Conservation (phyloP, 192 early-diverging fungal genomes). For the Podila verticillata region DNA sequence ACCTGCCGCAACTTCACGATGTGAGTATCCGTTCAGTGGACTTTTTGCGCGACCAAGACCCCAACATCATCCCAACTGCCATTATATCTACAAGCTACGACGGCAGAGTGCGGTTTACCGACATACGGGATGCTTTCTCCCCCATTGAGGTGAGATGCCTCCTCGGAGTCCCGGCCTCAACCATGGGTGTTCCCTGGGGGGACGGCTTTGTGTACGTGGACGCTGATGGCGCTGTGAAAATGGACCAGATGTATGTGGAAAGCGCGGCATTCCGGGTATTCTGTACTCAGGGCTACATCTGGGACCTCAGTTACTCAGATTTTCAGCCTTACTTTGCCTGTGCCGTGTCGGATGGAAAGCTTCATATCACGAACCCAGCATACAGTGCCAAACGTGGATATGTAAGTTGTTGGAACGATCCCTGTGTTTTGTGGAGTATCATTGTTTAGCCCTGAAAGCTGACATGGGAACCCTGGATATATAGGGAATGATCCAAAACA, state of each 20-base stretch:
- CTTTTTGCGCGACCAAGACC: slow-evolving; percentile 26
- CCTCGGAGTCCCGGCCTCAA: slow-evolving; percentile 20
- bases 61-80: slow-evolving; percentile 14
- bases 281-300: slow-evolving; percentile 34
- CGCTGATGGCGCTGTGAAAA: slow-evolving; percentile 29
- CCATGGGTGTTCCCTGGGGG: slow-evolving; percentile 27
- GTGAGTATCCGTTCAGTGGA: slow-evolving; percentile 36
- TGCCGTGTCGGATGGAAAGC: slow-evolving; percentile 36
- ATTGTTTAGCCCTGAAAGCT: not conserved
- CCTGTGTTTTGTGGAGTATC: not conserved
- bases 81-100: slow-evolving; percentile 37
- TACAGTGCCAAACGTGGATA: slow-evolving; percentile 42
- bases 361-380: slow-evolving; percentile 30
- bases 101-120: slow-evolving; percentile 34
- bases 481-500: slow-evolving; percentile 39
- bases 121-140: slow-evolving; percentile 12
- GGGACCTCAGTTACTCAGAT: slow-evolving; percentile 43
- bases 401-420: slow-evolving; percentile 10
- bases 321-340: slow-evolving; percentile 35
- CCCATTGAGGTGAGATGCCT: slow-evolving; percentile 35
- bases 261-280: slow-evolving; percentile 26
- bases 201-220: slow-evolving; percentile 31
- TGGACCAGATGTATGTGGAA: slow-evolving; percentile 40
- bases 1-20: slow-evolving; percentile 43
- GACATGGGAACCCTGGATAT: not conserved